Base-by-base conservation (phyloP, 139 green algal genomes). In the Astrephomene gubernaculifera region DNA sequence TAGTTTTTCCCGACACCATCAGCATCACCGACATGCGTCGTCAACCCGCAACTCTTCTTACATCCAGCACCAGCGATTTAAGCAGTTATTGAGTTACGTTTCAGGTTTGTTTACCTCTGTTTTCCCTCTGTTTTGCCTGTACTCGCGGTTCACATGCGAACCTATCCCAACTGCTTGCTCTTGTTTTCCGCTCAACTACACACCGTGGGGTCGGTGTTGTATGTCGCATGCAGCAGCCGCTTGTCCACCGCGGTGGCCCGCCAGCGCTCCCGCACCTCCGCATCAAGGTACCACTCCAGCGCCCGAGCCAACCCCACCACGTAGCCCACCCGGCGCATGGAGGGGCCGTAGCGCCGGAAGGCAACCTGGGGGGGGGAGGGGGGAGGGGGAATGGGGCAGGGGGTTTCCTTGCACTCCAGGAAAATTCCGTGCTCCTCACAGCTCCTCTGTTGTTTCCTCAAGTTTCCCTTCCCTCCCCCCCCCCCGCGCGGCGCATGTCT, bases 261-360 rank as follows among this genome's bases (percentile, higher is more conserved):
- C 74, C 74, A 82, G 25, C 38, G 36, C 38, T 71, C 74, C 38
- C 74, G 36, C 31, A 52, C 9, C 27, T n/a, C 54, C 31, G 74
- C 27, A 2, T 14, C 38, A 38, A 82, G 74, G 74, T 82, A 82
- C 5, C 27, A 4, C 74, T 82, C 74, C 38, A 82, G 57, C 35
- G 54, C 74, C 29, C 41, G 39, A 38, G 22, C 39, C 4, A 82
- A 57, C 4, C 74, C 74, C 14, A 82, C 39, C 24, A 82, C 74
- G 57, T 71, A 82, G 19, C 38, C 38, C 53, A 82, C 74, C 4
- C 74, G 74, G 14, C 74, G 74, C 6, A 22, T 21, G 10, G n/a
- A 36, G 36, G 74, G 74, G 38, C 74, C 74, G 57, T 82, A 82
- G n/a, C 74, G 54, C 24, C 74, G 54, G 74, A 71, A 82, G 9